A percentile compares a stretch with the other conserved stretches of the same genome.
Conservation (phyloP, 2,329 filamentous ascomycete genomes). For the Neonectria sp. region DNA sequence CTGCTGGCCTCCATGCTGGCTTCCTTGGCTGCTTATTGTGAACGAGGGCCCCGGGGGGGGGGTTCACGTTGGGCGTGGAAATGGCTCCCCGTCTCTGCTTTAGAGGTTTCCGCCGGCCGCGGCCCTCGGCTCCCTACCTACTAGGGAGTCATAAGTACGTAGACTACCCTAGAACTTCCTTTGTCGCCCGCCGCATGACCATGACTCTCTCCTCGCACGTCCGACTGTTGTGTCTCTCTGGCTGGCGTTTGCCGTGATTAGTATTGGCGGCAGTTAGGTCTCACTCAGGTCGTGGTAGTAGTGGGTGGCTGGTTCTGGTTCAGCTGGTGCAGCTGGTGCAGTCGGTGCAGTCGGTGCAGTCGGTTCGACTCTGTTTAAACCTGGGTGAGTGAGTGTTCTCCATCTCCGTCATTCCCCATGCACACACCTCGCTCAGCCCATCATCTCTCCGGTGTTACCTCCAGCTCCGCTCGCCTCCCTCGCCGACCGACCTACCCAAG, state of each 20-base stretch:
- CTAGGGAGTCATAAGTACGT: neutral
- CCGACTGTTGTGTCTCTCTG: neutral
- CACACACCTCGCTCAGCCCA: neutral
- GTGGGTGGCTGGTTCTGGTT: constrained; percentile 5
- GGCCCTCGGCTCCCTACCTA: neutral
- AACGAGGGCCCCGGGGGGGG: no score
- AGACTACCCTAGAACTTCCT: neutral
- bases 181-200: constrained; percentile 18
- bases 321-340: neutral
- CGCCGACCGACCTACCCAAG: neutral
- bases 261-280: neutral
- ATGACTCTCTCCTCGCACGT: constrained; percentile 6
- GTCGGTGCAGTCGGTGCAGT: neutral
- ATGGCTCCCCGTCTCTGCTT: neutral
- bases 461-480: neutral
- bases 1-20: no score
- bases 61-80: no score
- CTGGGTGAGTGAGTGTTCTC: neutral
- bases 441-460: constrained; percentile 1
- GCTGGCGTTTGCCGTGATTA: constrained; percentile 7
- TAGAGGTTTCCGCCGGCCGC: no score
- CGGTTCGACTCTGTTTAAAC: neutral
- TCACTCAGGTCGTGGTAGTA: neutral
- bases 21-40: no score
- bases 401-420: neutral